Conservation (phyloP, 495 filamentous ascomycete species). For the Aspergillus bertholletiae region DNA sequence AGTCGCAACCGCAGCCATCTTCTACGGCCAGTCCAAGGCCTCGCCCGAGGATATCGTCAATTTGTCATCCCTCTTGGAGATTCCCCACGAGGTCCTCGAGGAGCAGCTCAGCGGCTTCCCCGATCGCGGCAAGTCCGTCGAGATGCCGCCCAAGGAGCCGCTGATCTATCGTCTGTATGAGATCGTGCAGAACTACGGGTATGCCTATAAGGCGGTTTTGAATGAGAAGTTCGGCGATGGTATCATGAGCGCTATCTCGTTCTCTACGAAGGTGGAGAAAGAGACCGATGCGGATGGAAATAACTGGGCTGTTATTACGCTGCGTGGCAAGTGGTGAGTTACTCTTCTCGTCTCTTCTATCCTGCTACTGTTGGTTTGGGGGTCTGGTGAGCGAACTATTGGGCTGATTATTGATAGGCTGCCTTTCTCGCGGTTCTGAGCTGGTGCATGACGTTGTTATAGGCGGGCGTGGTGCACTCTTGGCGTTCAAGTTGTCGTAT, state of each 20-base stretch:
- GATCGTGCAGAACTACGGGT: slow-evolving; percentile 97
- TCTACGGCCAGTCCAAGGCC: slow-evolving; percentile 89
- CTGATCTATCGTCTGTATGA: slow-evolving; percentile 93
- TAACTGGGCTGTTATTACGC: slow-evolving; percentile 84
- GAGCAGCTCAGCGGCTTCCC: slow-evolving; percentile 69
- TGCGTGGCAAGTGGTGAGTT: slow-evolving; percentile 86
- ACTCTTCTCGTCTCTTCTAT: too few species aligned
- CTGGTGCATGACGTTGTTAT: not conserved
- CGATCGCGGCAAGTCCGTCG: slow-evolving; percentile 75
- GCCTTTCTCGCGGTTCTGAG: slow-evolving; percentile 59
- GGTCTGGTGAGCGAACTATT: not conserved
- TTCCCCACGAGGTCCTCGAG: slow-evolving; percentile 55
- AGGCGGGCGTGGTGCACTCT: too few species aligned
- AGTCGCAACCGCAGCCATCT: slow-evolving; percentile 86
- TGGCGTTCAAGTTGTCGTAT: too few species aligned
- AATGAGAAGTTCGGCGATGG: slow-evolving; percentile 99
- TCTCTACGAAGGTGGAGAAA: slow-evolving; percentile 92
- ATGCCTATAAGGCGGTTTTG: slow-evolving; percentile 91
- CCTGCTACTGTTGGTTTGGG: not conserved
- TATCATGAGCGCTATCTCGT: slow-evolving; percentile 96
- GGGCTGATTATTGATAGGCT: slow-evolving; percentile 42
- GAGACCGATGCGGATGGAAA: slow-evolving; percentile 82
- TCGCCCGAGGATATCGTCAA: slow-evolving; percentile 72
- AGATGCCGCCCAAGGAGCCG: slow-evolving; percentile 94
- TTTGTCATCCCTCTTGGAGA: slow-evolving; percentile 63